Conservation (phyloP, 208 protist genomes). For the Acanthamoeba triangularis region DNA sequence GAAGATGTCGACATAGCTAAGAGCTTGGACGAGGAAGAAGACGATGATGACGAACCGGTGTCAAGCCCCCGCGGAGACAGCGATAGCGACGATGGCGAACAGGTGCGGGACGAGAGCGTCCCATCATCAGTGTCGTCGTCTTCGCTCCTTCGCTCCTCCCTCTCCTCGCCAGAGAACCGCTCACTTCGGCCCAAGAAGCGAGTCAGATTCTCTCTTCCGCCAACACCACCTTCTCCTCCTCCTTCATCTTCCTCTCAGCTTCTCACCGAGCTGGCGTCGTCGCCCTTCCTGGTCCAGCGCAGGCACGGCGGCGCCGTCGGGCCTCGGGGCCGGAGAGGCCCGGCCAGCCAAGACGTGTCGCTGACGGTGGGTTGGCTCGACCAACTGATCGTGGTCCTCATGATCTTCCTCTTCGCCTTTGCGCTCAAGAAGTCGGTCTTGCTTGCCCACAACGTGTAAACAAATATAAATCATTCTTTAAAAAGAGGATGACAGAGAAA, state of each 20-base stretch:
- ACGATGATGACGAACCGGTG: neutral
- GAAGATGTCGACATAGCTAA: neutral
- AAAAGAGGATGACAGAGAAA: neutral
- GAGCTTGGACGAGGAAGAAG: neutral
- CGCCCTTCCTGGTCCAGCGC: neutral
- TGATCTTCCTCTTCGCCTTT: slow-evolving; percentile 10
- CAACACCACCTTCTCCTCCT: neutral
- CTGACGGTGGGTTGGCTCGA: neutral
- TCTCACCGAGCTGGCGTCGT: too few relatives aligned
- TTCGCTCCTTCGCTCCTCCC: neutral
- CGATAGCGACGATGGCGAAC: neutral
- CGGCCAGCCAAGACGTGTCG: neutral
- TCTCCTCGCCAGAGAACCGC: neutral
- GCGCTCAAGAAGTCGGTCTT: neutral
- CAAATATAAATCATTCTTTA: neutral
- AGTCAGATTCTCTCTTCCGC: neutral
- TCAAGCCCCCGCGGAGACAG: neutral
- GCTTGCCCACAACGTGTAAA: neutral
- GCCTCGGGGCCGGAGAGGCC: neutral
- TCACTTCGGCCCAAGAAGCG: neutral
- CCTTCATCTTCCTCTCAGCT: neutral
- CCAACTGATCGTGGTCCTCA: neutral
- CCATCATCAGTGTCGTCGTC: neutral
- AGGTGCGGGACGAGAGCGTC: neutral
- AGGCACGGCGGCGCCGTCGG: neutral